These are phyloP conservation scores for Fusarium redolens DNA, from an alignment of 2,329 filamentous ascomycete species.

Conservation along the genomic window DNA sequence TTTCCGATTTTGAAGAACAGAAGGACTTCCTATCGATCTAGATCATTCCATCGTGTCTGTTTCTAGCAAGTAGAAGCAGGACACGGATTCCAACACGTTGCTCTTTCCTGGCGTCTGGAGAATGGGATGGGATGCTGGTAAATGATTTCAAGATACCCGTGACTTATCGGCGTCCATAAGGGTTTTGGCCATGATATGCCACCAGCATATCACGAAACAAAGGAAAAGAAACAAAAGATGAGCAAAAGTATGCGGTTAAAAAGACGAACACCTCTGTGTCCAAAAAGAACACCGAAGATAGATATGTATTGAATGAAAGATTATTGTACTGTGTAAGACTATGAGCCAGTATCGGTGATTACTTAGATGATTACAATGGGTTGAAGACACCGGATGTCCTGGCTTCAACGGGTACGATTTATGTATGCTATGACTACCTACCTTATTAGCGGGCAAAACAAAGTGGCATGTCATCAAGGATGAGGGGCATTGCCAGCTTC, in stretches of 20 bases:
- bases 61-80: background rate
- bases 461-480: background rate
- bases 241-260: constrained; percentile 21
- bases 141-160: constrained; percentile 42
- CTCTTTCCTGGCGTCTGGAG: constrained; percentile 36
- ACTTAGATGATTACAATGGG: background rate
- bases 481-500: constrained; percentile 20
- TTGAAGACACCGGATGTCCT: background rate
- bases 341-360: background rate
- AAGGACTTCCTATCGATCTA: constrained; percentile 68
- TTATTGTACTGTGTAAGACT: constrained; percentile 4
- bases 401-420: background rate
- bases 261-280: constrained; percentile 3
- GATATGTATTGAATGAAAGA: constrained; percentile 35
- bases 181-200: constrained; percentile 18
- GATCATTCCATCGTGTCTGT: constrained; percentile 18
- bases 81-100: constrained; percentile 15
- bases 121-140: constrained; percentile 28
- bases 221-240: constrained; percentile 28
- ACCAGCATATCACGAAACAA: constrained; percentile 16
- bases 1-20: constrained; percentile 66
- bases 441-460: background rate
- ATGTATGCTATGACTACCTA: background rate
- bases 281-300: constrained; percentile 16
- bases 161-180: constrained; percentile 16